Evolutionary conservation across 1,284 basidiomycete genomes (phyloP).

Genomic region (Grifola frondosa): DNA sequence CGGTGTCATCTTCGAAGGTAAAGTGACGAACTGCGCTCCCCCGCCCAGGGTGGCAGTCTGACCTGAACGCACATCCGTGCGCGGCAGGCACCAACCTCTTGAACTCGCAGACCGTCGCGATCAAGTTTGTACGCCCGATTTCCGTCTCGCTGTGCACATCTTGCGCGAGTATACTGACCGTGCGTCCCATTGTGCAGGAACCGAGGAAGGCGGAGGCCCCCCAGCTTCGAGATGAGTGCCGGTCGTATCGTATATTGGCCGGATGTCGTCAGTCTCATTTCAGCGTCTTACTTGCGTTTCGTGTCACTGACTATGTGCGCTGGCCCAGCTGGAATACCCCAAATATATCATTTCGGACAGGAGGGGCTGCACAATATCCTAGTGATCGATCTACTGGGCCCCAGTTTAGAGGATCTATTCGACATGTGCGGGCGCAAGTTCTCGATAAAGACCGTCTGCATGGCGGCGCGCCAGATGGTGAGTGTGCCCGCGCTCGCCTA

Average conservation of each 20-base stretch:
- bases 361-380: constrained; percentile 98
- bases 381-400: constrained; percentile 93
- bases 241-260: constrained; percentile 92
- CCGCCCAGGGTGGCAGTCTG: constrained; percentile 5
- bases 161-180: constrained; percentile 5
- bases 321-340: constrained; percentile 78
- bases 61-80: constrained; percentile 10
- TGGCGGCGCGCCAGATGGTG: constrained; percentile 97
- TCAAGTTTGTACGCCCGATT: constrained; percentile 85
- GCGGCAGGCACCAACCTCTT: constrained; percentile 84
- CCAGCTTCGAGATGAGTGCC: constrained; percentile 94
- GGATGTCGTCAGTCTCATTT: constrained; percentile 76
- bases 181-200: constrained; percentile 55
- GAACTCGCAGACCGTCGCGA: constrained; percentile 94
- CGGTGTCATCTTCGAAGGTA: constrained; percentile 96
- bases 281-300: constrained; percentile 1
- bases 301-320: constrained; percentile 5
- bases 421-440: constrained; percentile 97
- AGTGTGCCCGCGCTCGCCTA: constrained; percentile 24
- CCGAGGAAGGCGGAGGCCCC: constrained; percentile 96
- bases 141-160: constrained; percentile 4
- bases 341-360: constrained; percentile 97
- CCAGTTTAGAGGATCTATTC: constrained; percentile 91
- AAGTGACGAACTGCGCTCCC: constrained; percentile 27
- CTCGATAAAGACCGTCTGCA: constrained; percentile 93